Evolutionary conservation across 169 alveolate genomes (phyloP), one percentile per base, ranked within the genome.

Genomic region (Cytauxzoon felis): DNA sequence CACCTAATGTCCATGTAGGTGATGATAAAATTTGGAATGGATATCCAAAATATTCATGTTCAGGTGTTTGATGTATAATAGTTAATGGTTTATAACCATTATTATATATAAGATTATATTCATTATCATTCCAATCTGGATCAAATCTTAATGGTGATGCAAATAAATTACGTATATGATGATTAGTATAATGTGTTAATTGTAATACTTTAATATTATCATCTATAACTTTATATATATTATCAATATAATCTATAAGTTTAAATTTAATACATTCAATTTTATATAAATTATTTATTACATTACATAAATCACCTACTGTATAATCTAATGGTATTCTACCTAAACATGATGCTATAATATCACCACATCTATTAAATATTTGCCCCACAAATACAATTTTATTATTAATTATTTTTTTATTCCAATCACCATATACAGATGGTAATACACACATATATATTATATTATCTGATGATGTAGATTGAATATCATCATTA

Each of bases 131-230:
- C 73, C 81, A 87, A 34, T 81, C 89, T 5, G 92, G 92, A 38
- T 78, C 90, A 53, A 87, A 61, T 32, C 92, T 34, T 7, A 87
- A 34, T 18, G 92, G 92, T 16, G 88, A 80, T 2, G 88, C 78
- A 29, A 78, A 71, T 7, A 78, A 40, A 63, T 81, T 87, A 30
- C 82, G 64, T 13, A 76, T n/a, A 41, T 49, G 59, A 26, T 43
- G 24, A 57, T 64, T 73, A 49, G 24, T 45, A 58, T 73, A 73
- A 7, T 63, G 84, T 23, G 84, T 78, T 5, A 73, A 70, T 0
- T 63, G 73, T 7, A 52, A 30, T 49, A 73, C 29, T 2, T 43
- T 30, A 1, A 34, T 26, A 34, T 53, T 27, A n/a, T 64, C 48
- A 23, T 73, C 84, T 21, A 63, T 79, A 0, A 73, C 42, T 7